Evolutionary conservation across 2,329 filamentous ascomycete genomes (phyloP).

Genomic region (Cylindrodendrum hubeiense): DNA sequence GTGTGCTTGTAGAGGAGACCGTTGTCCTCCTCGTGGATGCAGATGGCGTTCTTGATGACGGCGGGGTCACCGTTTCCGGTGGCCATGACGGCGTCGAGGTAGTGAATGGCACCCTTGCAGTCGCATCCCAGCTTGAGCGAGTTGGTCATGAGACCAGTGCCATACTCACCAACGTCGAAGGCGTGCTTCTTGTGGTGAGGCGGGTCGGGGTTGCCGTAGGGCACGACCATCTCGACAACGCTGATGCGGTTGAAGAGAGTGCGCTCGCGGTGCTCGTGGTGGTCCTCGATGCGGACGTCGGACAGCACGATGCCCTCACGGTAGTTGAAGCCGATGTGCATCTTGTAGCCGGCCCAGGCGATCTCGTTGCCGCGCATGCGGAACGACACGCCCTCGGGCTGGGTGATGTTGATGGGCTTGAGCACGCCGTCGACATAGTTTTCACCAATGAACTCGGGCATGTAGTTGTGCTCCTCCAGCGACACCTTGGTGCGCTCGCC

Average conservation of each 20-base stretch:
- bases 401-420: slow-evolving; percentile 55
- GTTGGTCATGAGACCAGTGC: slow-evolving; percentile 88
- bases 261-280: slow-evolving; percentile 55
- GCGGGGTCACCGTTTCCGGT: slow-evolving; percentile 82
- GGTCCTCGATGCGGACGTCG: slow-evolving; percentile 74
- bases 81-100: slow-evolving; percentile 89
- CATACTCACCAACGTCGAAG: slow-evolving; percentile 85
- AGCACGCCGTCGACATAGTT: slow-evolving; percentile 51
- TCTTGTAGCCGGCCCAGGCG: slow-evolving; percentile 75
- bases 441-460: slow-evolving; percentile 50
- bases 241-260: slow-evolving; percentile 76
- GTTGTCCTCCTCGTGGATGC: slow-evolving; percentile 76
- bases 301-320: slow-evolving; percentile 79
- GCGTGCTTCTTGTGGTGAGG: slow-evolving; percentile 87
- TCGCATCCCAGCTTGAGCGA: slow-evolving; percentile 83
- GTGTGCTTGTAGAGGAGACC: slow-evolving; percentile 76
- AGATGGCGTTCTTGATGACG: slow-evolving; percentile 93
- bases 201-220: slow-evolving; percentile 82
- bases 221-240: slow-evolving; percentile 79
- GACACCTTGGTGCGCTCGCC: slow-evolving; percentile 62
- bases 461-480: slow-evolving; percentile 53
- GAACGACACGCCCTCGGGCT: slow-evolving; percentile 57
- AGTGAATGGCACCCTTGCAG: slow-evolving; percentile 92
- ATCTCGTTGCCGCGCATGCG: slow-evolving; percentile 62
- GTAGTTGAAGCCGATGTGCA: slow-evolving; percentile 79